Evolutionary conservation across 164 flowering plant species (phyloP).

Genomic region (Stephania yunnanensis): DNA sequence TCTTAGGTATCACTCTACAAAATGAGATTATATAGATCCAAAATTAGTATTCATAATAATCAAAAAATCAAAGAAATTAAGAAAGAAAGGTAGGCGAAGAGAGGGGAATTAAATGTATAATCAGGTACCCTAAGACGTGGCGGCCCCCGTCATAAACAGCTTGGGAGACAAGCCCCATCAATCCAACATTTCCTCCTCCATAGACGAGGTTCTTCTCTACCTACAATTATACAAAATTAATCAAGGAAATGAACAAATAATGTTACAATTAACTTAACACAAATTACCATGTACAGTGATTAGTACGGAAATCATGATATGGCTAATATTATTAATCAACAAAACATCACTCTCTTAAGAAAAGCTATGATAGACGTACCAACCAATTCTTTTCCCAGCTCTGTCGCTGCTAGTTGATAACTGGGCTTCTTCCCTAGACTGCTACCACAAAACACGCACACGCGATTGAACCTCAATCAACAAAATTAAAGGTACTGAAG

Average conservation of each 20-base stretch:
- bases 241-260: neutral
- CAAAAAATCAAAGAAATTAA: neutral
- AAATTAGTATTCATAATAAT: neutral
- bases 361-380: neutral
- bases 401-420: slow-evolving; percentile 70
- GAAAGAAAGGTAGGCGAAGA: neutral
- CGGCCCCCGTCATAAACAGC: slow-evolving; percentile 82
- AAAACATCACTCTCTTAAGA: neutral
- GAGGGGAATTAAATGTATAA: neutral
- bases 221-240: slow-evolving; percentile 3
- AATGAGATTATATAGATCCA: neutral
- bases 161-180: slow-evolving; percentile 80
- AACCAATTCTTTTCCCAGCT: slow-evolving; percentile 76
- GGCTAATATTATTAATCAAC: too few species aligned
- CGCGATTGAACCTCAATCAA: slow-evolving; percentile 60
- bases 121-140: slow-evolving; percentile 60
- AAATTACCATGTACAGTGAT: neutral
- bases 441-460: slow-evolving; percentile 82
- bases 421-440: slow-evolving; percentile 73
- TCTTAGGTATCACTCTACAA: slow-evolving; percentile 67
- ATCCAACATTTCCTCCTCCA: slow-evolving; percentile 72
- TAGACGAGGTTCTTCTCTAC: slow-evolving; percentile 44
- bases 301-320: neutral
- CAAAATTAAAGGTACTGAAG: too few species aligned
- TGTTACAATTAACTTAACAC: neutral